phyloP scores from a whole-genome alignment of 345 rosid species.

The Pistacia vera region DNA sequence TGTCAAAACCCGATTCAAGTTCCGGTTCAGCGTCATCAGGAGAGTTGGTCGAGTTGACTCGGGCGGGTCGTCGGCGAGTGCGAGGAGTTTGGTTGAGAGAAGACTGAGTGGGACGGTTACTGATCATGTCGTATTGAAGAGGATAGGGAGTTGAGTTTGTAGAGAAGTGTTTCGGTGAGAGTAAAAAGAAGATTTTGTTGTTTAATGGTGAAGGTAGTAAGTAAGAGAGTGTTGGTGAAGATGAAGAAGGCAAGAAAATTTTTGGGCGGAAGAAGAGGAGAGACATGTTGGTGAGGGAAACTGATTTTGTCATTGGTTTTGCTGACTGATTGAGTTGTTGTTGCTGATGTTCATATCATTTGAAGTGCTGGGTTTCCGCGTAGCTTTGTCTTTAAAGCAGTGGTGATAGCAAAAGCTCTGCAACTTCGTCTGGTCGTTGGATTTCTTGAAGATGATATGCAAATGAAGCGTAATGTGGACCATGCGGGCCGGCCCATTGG shows the following conservation, averaged over 20 bases:
- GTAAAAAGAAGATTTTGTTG: slow-evolving; percentile 21
- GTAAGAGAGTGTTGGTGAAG: slow-evolving; percentile 17
- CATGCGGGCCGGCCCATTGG: no score
- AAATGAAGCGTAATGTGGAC: no score
- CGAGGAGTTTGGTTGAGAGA: slow-evolving; percentile 26
- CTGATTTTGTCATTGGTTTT: slow-evolving; percentile 34
- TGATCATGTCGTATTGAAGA: slow-evolving; percentile 84
- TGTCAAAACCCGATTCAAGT: slow-evolving; percentile 51
- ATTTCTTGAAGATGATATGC: no score
- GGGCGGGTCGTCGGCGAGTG: slow-evolving; percentile 45
- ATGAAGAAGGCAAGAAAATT: slow-evolving; percentile 29
- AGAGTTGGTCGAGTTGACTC: slow-evolving; percentile 25
- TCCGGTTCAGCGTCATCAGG: slow-evolving; percentile 40
- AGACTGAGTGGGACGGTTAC: slow-evolving; percentile 67
- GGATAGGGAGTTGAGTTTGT: slow-evolving; percentile 75
- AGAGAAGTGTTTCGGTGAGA: slow-evolving; percentile 41
- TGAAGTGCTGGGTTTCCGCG: no score
- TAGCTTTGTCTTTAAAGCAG: no score
- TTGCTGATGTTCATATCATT: not conserved
- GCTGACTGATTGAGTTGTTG: slow-evolving; percentile 11
- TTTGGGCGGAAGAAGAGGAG: slow-evolving; percentile 38
- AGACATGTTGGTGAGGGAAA: slow-evolving; percentile 32
- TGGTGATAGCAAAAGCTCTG: no score
- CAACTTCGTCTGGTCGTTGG: no score
- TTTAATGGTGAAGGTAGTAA: slow-evolving; percentile 26